phyloP scores from a whole-genome alignment of 106 monocot species.

The Vanilla planifolia region DNA sequence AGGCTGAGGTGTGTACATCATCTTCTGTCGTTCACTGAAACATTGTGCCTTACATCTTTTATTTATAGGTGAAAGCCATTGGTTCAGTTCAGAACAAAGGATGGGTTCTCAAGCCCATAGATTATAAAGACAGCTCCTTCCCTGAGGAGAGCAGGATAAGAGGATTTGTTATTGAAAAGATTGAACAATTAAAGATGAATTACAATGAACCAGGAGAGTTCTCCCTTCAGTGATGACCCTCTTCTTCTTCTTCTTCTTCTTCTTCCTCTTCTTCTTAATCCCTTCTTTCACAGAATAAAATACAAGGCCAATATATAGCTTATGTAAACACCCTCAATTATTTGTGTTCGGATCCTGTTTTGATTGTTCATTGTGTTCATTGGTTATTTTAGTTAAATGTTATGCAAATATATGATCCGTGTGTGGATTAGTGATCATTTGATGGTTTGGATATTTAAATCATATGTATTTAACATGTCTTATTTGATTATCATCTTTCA shows the following conservation, averaged over 20 bases:
- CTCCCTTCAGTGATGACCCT: constrained; percentile 10
- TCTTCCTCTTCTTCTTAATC: neutral
- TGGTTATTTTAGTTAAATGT: too few relatives aligned
- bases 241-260: neutral
- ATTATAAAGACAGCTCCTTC: constrained; percentile 60
- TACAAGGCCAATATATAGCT: too few relatives aligned
- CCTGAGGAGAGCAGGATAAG: constrained; percentile 69
- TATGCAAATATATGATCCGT: too few relatives aligned
- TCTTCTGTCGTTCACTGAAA: neutral
- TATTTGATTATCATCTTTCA: too few relatives aligned
- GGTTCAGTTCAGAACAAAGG: constrained; percentile 72
- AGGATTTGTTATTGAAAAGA: constrained; percentile 64
- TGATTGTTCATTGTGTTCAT: too few relatives aligned
- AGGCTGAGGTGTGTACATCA: constrained; percentile 57
- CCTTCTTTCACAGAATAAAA: too few relatives aligned
- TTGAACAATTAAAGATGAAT: constrained; percentile 58
- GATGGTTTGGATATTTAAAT: too few relatives aligned
- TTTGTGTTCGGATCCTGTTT: too few relatives aligned
- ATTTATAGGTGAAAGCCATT: constrained; percentile 54
- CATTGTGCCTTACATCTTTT: too few relatives aligned
- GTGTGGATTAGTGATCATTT: too few relatives aligned
- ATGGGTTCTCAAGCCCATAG: constrained; percentile 57
- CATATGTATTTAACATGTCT: too few relatives aligned
- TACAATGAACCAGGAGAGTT: constrained; percentile 43
- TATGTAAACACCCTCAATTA: too few relatives aligned